Percentiles rank a stretch among this genome's conserved stretches.
Evolutionary conservation across 2,329 filamentous ascomycete species (phyloP).

Genomic region (Colletotrichum sp.): DNA sequence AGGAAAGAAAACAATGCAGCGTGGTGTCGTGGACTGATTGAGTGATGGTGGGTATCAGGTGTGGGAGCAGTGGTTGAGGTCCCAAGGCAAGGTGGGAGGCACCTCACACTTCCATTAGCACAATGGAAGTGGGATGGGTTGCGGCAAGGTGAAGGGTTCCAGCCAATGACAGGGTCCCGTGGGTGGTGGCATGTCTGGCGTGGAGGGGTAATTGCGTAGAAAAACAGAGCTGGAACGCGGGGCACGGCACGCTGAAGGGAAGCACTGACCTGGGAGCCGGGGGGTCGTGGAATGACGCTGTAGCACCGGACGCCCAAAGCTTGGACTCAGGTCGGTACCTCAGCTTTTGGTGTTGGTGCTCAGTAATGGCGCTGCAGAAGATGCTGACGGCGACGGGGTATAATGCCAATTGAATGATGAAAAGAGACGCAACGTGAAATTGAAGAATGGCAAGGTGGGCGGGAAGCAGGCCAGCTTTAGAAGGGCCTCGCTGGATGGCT

Average conservation of each 20-base stretch:
- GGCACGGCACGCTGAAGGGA: background rate
- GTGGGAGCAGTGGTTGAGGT: background rate
- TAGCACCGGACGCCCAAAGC: background rate
- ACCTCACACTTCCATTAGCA: background rate
- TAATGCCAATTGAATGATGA: background rate
- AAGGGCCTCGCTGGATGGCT: background rate
- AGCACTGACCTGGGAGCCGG: slow-evolving; percentile 7
- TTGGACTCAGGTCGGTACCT: background rate
- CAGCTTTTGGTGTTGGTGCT: background rate
- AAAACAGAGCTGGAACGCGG: slow-evolving; percentile 5
- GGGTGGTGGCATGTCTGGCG: slow-evolving; percentile 16
- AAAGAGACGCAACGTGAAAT: background rate
- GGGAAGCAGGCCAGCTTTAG: background rate
- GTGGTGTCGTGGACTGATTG: slow-evolving; percentile 5
- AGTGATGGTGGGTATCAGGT: background rate
- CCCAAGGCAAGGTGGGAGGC: background rate
- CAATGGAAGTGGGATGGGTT: background rate
- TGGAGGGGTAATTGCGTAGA: slow-evolving; percentile 18
- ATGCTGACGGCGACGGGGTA: background rate
- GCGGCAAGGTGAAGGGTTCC: background rate
- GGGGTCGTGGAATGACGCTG: background rate
- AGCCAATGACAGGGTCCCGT: slow-evolving; percentile 4
- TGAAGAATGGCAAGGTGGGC: background rate
- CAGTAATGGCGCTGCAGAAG: background rate
- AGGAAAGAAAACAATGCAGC: background rate